Conservation (phyloP, 345 rosid genomes). For the Clarkia xantiana region DNA sequence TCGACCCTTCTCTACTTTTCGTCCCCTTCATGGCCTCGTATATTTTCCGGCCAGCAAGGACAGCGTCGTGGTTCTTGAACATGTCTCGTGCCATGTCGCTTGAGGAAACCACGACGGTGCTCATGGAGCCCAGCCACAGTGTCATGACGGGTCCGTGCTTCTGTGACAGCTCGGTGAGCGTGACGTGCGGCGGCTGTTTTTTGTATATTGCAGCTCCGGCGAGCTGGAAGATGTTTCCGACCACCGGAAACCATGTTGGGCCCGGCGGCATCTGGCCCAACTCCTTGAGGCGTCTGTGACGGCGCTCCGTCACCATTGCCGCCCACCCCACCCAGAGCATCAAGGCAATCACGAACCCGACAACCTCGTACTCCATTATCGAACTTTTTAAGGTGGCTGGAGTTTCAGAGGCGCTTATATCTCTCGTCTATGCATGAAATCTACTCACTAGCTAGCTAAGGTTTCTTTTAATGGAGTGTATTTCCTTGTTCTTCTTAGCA, state of each 20-base stretch:
- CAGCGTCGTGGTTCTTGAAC: constrained; percentile 63
- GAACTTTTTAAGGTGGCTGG: too few relatives aligned
- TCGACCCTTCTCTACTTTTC: constrained; percentile 38
- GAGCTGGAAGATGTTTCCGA: constrained; percentile 54
- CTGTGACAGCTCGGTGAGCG: constrained; percentile 33
- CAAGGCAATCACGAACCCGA: constrained; percentile 18
- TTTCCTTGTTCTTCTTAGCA: too few relatives aligned
- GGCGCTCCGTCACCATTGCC: constrained; percentile 20
- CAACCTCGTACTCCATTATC: constrained; percentile 22
- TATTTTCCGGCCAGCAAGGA: constrained; percentile 58
- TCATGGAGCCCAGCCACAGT: constrained; percentile 60
- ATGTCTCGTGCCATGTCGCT: constrained; percentile 48
- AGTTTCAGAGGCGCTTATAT: too few relatives aligned
- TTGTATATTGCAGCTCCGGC: constrained; percentile 11
- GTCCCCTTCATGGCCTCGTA: constrained; percentile 69
- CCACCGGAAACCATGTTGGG: constrained; percentile 46
- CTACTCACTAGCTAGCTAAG: too few relatives aligned
- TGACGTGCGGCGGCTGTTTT: constrained; percentile 24
- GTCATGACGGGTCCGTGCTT: constrained; percentile 63
- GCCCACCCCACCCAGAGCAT: constrained; percentile 30
- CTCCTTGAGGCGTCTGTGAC: constrained; percentile 18
- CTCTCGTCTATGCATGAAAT: too few relatives aligned
- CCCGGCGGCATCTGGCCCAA: constrained; percentile 45
- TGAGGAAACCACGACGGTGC: constrained; percentile 61
- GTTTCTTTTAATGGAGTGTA: too few relatives aligned